Percentiles rank a stretch among this genome's conserved stretches.
Evolutionary conservation across 805 yeast genomes (phyloP).

Genomic region (Ogataea glucozyma): DNA sequence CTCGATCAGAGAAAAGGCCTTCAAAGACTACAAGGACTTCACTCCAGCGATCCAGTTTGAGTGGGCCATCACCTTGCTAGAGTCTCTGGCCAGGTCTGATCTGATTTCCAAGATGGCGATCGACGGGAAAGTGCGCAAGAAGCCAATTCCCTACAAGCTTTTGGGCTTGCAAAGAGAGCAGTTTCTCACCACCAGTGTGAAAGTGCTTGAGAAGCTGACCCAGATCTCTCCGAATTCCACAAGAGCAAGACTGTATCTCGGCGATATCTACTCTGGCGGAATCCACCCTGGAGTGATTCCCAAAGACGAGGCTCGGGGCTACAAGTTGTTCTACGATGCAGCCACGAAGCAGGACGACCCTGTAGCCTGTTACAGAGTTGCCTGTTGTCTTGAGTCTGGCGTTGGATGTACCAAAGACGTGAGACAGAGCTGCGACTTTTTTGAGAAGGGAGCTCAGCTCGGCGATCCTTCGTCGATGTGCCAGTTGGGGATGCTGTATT

Average conservation of each 20-base stretch:
- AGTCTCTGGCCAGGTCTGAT: slow-evolving; percentile 44
- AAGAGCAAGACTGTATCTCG: slow-evolving; percentile 60
- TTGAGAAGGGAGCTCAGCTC: slow-evolving; percentile 58
- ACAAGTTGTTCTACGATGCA: slow-evolving; percentile 58
- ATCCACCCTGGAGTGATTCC: slow-evolving; percentile 49
- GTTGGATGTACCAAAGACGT: slow-evolving; percentile 49
- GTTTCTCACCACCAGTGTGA: slow-evolving; percentile 58
- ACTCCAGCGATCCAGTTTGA: slow-evolving; percentile 57
- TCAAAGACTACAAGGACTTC: slow-evolving; percentile 39
- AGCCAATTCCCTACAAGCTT: slow-evolving; percentile 42
- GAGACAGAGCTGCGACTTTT: slow-evolving; percentile 52
- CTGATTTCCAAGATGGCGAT: slow-evolving; percentile 46
- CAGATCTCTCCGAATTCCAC: slow-evolving; percentile 47
- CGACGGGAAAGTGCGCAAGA: slow-evolving; percentile 46
- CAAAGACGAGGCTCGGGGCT: slow-evolving; percentile 60
- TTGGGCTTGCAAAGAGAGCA: slow-evolving; percentile 53
- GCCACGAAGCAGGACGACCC: slow-evolving; percentile 54
- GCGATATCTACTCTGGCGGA: slow-evolving; percentile 56
- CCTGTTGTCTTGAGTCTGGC: slow-evolving; percentile 70
- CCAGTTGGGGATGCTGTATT: slow-evolving; percentile 65
- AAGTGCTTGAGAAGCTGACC: slow-evolving; percentile 58
- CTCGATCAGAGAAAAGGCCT: slow-evolving; percentile 33
- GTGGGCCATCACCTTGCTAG: slow-evolving; percentile 61
- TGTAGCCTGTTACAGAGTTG: slow-evolving; percentile 66
- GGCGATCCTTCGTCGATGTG: slow-evolving; percentile 71